These are phyloP conservation scores for Delphinella strobiligena DNA, from an alignment of 2,329 filamentous ascomycete species.

Conservation along the genomic window DNA sequence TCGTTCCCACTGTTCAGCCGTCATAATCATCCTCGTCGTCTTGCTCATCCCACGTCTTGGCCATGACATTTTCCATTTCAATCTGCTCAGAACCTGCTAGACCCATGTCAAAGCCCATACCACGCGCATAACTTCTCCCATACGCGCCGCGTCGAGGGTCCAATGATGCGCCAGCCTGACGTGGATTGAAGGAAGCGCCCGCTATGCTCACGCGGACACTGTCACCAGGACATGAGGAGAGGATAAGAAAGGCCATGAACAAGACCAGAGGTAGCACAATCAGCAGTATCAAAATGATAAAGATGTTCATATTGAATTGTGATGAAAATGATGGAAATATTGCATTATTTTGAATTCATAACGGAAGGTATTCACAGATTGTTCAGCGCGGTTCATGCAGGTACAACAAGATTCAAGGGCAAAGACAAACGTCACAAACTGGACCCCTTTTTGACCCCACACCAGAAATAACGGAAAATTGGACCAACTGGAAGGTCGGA, in stretches of 20 bases:
- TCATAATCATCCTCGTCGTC: slow-evolving; percentile 10
- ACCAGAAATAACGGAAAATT: not conserved
- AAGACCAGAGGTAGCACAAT: too few species aligned
- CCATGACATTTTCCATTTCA: slow-evolving; percentile 49
- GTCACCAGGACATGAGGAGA: slow-evolving; percentile 45
- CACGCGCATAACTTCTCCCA: slow-evolving; percentile 43
- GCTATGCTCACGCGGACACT: slow-evolving; percentile 33
- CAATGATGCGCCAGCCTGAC: too few species aligned
- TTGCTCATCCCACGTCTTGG: slow-evolving; percentile 14
- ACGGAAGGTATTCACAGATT: too few species aligned
- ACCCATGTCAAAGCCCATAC: slow-evolving; percentile 41
- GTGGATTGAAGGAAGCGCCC: slow-evolving; percentile 30
- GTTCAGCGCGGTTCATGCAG: not conserved
- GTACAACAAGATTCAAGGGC: not conserved
- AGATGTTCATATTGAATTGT: too few species aligned
- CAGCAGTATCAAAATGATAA: slow-evolving; percentile 9
- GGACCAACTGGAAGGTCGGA: not conserved
- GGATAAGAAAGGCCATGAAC: slow-evolving; percentile 37
- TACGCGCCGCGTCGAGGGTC: slow-evolving; percentile 37
- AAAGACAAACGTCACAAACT: slow-evolving; percentile 1
- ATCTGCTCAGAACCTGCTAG: slow-evolving; percentile 48
- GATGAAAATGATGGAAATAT: too few species aligned
- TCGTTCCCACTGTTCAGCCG: too few species aligned
- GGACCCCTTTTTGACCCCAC: not conserved
- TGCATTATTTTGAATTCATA: too few species aligned